Conservation (phyloP, 2,329 filamentous ascomycete genomes). For the Rhinocladiella similis region DNA sequence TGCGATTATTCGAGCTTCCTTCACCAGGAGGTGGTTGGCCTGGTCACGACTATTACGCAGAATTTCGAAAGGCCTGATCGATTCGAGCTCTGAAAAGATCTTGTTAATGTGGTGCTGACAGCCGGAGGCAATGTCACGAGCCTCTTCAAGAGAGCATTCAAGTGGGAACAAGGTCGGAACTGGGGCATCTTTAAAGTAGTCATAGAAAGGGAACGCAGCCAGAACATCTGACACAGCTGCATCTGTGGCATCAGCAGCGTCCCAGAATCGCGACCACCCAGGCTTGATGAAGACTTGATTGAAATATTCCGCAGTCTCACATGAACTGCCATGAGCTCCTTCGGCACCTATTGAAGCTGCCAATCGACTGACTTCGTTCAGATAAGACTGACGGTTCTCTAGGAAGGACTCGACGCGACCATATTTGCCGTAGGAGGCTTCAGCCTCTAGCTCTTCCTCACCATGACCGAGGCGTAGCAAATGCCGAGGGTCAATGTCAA, state of each 20-base stretch:
- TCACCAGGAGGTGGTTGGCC: constrained; percentile 91
- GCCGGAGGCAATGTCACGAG: constrained; percentile 75
- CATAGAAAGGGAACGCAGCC: constrained; percentile 79
- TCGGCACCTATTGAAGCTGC: constrained; percentile 82
- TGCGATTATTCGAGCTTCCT: constrained; percentile 94
- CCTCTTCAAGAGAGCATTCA: constrained; percentile 63
- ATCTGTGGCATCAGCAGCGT: constrained; percentile 59
- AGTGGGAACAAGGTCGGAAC: constrained; percentile 74
- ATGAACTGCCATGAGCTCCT: constrained; percentile 92
- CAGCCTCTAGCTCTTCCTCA: constrained; percentile 87
- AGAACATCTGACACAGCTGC: constrained; percentile 63
- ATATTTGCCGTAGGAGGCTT: constrained; percentile 87
- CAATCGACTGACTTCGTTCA: constrained; percentile 82
- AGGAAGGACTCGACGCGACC: constrained; percentile 94
- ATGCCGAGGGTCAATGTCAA: constrained; percentile 95
- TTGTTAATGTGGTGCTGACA: constrained; percentile 87
- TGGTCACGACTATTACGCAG: constrained; percentile 85
- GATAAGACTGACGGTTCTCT: constrained; percentile 75
- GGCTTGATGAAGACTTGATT: constrained; percentile 88
- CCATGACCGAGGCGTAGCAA: constrained; percentile 89
- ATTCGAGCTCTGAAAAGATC: constrained; percentile 88
- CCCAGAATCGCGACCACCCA: constrained; percentile 82
- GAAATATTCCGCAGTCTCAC: constrained; percentile 96
- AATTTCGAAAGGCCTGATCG: constrained; percentile 94
- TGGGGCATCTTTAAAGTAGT: constrained; percentile 83